phyloP scores from a whole-genome alignment of 2,329 filamentous ascomycete species.

The Hymenoscyphus linearis region DNA sequence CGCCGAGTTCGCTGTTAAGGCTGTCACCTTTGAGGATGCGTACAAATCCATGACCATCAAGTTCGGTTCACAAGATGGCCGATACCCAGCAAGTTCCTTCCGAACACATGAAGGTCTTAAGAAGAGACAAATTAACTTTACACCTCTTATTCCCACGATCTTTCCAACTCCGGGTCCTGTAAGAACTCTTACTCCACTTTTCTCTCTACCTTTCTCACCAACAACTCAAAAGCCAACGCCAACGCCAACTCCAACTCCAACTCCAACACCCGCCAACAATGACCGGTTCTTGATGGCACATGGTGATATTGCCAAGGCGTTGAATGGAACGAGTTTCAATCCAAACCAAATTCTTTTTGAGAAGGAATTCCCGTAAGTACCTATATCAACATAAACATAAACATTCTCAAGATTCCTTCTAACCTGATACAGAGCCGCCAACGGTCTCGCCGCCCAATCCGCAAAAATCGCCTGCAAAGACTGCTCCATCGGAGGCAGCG shows the following conservation, averaged over 20 bases:
- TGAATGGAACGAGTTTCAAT: slow-evolving; percentile 1
- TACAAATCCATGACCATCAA: slow-evolving; percentile 18
- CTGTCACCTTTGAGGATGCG: slow-evolving; percentile 13
- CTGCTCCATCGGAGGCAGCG: slow-evolving; percentile 8
- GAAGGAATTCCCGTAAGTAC: background rate
- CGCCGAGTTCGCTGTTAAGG: slow-evolving; percentile 5
- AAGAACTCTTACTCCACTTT: background rate
- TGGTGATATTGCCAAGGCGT: background rate
- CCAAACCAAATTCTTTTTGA: slow-evolving; percentile 2
- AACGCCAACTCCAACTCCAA: background rate
- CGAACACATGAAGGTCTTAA: slow-evolving; percentile 12
- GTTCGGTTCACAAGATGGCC: slow-evolving; percentile 12
- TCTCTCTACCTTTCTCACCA: background rate
- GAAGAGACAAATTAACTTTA: slow-evolving; percentile 1
- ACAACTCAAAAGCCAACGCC: background rate
- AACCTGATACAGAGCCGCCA: background rate
- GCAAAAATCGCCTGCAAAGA: slow-evolving; percentile 9
- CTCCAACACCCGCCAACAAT: background rate
- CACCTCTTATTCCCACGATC: background rate
- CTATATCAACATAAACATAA: background rate
- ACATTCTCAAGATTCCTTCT: too few species aligned
- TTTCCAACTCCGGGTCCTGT: too few species aligned
- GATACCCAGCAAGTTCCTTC: slow-evolving; percentile 8
- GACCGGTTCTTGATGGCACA: background rate
- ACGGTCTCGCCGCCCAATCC: background rate